These are phyloP conservation scores for Solanum neorickii DNA, from an alignment of 257 asterid species.

Conservation along the genomic window DNA sequence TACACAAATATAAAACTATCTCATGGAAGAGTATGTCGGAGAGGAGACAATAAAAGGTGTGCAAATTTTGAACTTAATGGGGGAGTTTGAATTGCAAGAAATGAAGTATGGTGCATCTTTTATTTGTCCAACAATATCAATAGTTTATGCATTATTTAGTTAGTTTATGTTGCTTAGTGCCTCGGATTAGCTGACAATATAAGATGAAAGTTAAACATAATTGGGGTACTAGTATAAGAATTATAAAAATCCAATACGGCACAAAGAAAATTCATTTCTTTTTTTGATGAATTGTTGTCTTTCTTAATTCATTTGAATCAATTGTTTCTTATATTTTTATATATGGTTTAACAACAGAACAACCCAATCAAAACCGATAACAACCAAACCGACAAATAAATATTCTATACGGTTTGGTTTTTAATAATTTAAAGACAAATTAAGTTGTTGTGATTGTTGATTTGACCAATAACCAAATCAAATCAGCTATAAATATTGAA, in stretches of 20 bases:
- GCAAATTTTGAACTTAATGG: not conserved
- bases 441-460: not conserved
- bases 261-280: too few relatives aligned
- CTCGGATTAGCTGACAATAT: too few relatives aligned
- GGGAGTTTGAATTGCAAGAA: not conserved
- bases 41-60: not conserved
- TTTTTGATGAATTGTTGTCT: too few relatives aligned
- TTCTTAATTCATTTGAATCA: too few relatives aligned
- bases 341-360: not conserved
- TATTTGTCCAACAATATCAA: too few relatives aligned
- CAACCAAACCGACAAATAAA: not conserved
- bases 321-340: too few relatives aligned
- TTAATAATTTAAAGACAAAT: not conserved
- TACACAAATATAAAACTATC: not conserved
- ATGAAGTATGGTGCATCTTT: not conserved
- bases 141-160: too few relatives aligned
- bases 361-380: not conserved
- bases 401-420: not conserved
- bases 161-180: too few relatives aligned
- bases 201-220: too few relatives aligned
- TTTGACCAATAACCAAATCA: not conserved
- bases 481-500: not conserved
- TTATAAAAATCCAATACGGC: too few relatives aligned
- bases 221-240: too few relatives aligned
- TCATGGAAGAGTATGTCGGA: not conserved